Base-by-base conservation (phyloP, 192 early-diverging fungal species). In the Entomortierella parvispora region DNA sequence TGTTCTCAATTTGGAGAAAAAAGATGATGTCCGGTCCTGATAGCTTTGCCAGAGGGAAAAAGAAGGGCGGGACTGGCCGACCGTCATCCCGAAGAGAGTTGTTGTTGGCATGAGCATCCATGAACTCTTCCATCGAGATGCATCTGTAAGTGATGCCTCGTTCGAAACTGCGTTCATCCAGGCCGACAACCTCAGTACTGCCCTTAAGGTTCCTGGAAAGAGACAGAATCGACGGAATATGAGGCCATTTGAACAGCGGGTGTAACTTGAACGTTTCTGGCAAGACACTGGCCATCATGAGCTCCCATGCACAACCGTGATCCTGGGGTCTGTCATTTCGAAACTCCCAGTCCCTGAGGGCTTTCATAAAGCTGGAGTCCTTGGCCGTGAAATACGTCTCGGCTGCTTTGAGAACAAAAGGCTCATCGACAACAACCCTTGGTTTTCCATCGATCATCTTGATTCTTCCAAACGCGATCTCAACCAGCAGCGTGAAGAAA, bases 21-120 rank as follows among this genome's bases (percentile, higher is more conserved):
- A 66, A 66, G 8, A 66, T 34, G 29, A 66, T 56, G 29, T 66
- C 64, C 4, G 53, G 53, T 56, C 64, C 64, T 15, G 31, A 66
- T 18, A 53, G 43, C 43, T 54, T 54, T 23, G 53, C 51, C 15
- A 56, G 43, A 7, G 43, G 64, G 44, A 66, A 66, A 51, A 66
- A 66, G 53, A 56, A 66, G 3, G 64, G 53, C 12, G 64, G 52
- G 22, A 56, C 53, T 12, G 64, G 2, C 4, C 18, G 42, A 26
- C 44, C 53, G 37, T 40, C 37, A 8, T 32, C 17, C 3, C 44
- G 44, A 18, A 48, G 1, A 12, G 64, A 56, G 28, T 23, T 28
- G 28, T 32, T 55, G 44, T 66, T 57, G 53, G 54, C 31, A 22
- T 66, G 64, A 9, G 64, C 53, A 4, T 66, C 44, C 51, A 66